Percentiles rank a stretch among this genome's conserved stretches.
Evolutionary conservation across 2,329 filamentous ascomycete genomes (phyloP).

Genomic region (Stagonosporopsis chrysanthemi): DNA sequence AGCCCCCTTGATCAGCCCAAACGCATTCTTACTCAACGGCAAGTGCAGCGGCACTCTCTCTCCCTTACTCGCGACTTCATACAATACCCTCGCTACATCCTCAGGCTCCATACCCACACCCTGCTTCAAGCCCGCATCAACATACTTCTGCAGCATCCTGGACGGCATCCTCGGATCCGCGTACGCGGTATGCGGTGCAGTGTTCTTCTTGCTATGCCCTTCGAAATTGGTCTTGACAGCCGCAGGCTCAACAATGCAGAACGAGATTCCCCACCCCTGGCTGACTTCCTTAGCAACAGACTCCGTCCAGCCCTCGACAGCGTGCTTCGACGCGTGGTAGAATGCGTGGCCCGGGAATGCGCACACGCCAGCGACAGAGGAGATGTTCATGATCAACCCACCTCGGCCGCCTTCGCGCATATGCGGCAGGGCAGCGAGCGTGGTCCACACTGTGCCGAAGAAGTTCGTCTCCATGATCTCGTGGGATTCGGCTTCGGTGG

Average conservation of each 20-base stretch:
- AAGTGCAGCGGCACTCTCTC: constrained; percentile 52
- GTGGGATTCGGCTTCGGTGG: constrained; percentile 44
- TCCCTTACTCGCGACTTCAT: constrained; percentile 42
- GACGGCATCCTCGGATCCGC: constrained; percentile 26
- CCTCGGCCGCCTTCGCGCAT: constrained; percentile 49
- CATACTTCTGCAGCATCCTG: constrained; percentile 42
- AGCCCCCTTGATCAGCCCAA: constrained; percentile 45
- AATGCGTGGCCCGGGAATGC: constrained; percentile 34
- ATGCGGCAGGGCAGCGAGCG: constrained; percentile 48
- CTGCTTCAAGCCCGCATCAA: constrained; percentile 45
- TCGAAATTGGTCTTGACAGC: constrained; percentile 50
- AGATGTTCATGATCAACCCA: constrained; percentile 30
- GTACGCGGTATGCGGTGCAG: constrained; percentile 26
- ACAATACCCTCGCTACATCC: constrained; percentile 41
- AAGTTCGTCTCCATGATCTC: constrained; percentile 55
- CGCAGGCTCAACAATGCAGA: constrained; percentile 55
- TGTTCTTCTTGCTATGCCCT: constrained; percentile 38
- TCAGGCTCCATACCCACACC: constrained; percentile 38
- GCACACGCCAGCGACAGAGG: constrained; percentile 28
- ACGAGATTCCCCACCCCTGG: constrained; percentile 43
- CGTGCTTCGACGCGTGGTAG: constrained; percentile 37
- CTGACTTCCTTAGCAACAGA: constrained; percentile 55
- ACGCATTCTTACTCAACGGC: constrained; percentile 51
- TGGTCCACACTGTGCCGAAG: constrained; percentile 53
- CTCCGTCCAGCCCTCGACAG: constrained; percentile 56